phyloP scores from a whole-genome alignment of 176 grass and related monocot genomes.

The Triticum timopheevii region DNA sequence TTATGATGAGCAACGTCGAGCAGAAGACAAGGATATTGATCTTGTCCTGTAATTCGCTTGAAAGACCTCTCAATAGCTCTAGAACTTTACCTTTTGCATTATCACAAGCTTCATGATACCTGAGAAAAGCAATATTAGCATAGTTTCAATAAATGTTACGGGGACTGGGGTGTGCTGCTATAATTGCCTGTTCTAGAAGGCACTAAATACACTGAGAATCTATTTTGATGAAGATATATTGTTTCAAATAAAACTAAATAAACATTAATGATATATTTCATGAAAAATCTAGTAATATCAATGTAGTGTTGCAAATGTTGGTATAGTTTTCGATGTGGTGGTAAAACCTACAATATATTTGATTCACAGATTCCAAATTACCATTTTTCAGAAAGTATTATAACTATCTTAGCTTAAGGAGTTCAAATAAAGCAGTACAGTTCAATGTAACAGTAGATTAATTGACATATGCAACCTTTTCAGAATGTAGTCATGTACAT shows the following conservation, averaged over 20 bases:
- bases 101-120: slow-evolving; percentile 92
- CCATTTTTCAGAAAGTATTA: background rate
- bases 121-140: slow-evolving; percentile 44
- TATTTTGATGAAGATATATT: background rate
- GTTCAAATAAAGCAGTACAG: background rate
- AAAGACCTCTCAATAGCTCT: slow-evolving; percentile 78
- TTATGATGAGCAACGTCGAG: slow-evolving; percentile 70
- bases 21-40: slow-evolving; percentile 89
- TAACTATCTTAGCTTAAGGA: slow-evolving; percentile 2
- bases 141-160: slow-evolving; percentile 1
- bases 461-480: background rate
- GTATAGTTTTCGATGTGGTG: background rate
- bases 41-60: slow-evolving; percentile 86
- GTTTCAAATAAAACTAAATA: background rate
- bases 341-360: background rate
- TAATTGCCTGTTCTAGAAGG: background rate
- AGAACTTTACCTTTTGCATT: slow-evolving; percentile 77
- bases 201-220: background rate
- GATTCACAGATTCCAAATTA: background rate
- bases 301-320: background rate
- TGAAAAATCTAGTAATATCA: background rate
- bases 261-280: background rate
- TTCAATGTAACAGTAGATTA: background rate
- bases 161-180: background rate
- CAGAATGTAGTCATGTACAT: background rate